These are phyloP conservation scores for Beauveria rudraprayagi DNA, from an alignment of 2,329 filamentous ascomycete genomes.

Conservation along the genomic window DNA sequence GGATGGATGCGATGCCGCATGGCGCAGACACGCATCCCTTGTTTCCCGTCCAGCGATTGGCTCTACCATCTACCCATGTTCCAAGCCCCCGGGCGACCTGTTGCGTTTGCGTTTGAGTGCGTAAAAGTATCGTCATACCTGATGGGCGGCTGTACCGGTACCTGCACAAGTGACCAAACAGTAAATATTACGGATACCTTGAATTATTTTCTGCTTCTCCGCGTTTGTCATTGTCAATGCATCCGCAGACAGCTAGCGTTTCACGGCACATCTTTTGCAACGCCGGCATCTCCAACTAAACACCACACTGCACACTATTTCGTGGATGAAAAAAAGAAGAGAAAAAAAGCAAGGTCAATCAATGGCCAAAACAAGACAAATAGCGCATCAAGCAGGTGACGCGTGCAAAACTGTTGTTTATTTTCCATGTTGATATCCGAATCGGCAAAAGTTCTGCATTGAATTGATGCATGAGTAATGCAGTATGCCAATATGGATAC, in stretches of 20 bases:
- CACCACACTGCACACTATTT: neutral
- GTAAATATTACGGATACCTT: neutral
- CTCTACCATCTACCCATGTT: neutral
- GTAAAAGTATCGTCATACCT: neutral
- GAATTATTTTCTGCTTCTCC: neutral
- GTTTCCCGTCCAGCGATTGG: neutral
- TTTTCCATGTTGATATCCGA: neutral
- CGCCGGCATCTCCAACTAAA: neutral
- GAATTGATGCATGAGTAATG: slow-evolving; percentile 1
- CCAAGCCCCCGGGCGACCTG: neutral
- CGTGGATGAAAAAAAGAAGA: neutral
- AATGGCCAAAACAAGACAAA: neutral
- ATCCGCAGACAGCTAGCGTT: neutral
- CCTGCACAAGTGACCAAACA: neutral
- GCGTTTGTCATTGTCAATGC: slow-evolving; percentile 2
- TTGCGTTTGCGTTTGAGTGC: neutral
- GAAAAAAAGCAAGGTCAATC: neutral
- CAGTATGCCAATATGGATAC: neutral
- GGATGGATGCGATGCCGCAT: slow-evolving; percentile 2
- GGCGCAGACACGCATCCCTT: neutral
- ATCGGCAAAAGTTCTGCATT: slow-evolving; percentile 1
- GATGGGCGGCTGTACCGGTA: neutral
- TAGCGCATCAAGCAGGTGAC: neutral
- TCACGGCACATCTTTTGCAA: neutral
- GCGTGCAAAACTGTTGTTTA: neutral